Evolutionary conservation across 2,329 filamentous ascomycete species (phyloP).

Genomic region (Alternaria alternata): DNA sequence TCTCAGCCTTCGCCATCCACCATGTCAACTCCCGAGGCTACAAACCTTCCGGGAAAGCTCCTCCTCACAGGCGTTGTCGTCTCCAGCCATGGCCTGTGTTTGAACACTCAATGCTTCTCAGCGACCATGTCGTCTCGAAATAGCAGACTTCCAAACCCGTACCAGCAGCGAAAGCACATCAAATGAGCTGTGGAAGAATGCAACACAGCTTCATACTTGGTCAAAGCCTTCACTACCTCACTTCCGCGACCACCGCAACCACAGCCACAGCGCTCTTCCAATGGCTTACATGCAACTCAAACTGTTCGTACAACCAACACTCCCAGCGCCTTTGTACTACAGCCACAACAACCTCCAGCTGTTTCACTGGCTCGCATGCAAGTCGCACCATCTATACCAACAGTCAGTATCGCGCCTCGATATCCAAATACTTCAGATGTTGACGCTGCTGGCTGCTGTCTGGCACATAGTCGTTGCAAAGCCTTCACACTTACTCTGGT

Average conservation of each 20-base stretch:
- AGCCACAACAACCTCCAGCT: background rate
- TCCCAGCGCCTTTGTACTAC: background rate
- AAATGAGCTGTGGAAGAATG: background rate
- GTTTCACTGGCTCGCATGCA: background rate
- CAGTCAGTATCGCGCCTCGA: background rate
- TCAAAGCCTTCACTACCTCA: background rate
- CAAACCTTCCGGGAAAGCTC: background rate
- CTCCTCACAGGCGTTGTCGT: background rate
- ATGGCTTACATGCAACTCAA: background rate
- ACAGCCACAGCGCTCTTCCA: background rate
- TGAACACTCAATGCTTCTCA: background rate
- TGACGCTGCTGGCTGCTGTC: background rate
- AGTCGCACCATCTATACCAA: background rate
- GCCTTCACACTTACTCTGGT: background rate
- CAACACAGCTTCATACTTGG: background rate
- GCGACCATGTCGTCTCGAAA: background rate
- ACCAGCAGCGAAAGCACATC: background rate
- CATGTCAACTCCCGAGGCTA: background rate
- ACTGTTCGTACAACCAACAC: background rate
- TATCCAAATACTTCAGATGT: background rate
- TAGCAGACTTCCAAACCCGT: background rate
- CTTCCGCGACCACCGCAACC: background rate
- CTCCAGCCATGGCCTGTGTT: background rate
- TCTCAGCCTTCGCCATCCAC: background rate
- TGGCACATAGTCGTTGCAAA: background rate